Base-by-base conservation (phyloP, 768 basidiomycete genomes). In the Pleurotus ostreatus region DNA sequence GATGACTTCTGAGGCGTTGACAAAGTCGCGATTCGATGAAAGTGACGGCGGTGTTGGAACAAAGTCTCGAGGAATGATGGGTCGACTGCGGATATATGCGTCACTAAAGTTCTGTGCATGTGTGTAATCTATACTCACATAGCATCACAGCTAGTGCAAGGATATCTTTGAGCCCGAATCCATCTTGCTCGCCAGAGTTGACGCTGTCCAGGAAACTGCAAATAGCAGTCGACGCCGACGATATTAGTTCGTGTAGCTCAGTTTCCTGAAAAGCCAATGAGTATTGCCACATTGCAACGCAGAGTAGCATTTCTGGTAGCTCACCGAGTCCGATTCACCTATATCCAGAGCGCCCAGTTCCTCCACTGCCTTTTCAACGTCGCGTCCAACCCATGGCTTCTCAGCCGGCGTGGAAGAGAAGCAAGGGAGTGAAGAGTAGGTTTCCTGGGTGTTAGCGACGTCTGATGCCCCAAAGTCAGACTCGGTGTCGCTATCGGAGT, bases 31-130 rank as follows among this genome's bases (percentile, higher is more conserved):
- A 80, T 70, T 26, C 58, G 45, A 52, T 77, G 80, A 61, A 83
- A 82, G 38, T 75, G 65, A 49, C 66, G 72, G 56, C 88, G 74
- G 55, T 81, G 77, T 38, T 72, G 71, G 59, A 90, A 84, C 18
- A 90, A 65, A n/a, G 61, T 57, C 15, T 59, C 57, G 23, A 76
- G 46, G 59, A 78, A 75, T 7, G 59, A 26, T 2, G 58, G 56
- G 18, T 68, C 52, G 23, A 67, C 76, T 76, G 59, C 13, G 52
- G 22, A 51, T 48, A 41, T 15, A 44, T 51, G 5, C 46, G 30
- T 55, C 48, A 39, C n/a, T 38, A 49, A 20, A 22, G 12, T n/a
- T 56, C 26, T 22, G 22, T 13, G n/a, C 16, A 43, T n/a, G 12
- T 46, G 30, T 20, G 20, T 26, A 44, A 37, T 18, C 41, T 34